These are phyloP conservation scores for Metrosideros polymorpha DNA, from an alignment of 441 rosid genomes.

Conservation along the genomic window DNA sequence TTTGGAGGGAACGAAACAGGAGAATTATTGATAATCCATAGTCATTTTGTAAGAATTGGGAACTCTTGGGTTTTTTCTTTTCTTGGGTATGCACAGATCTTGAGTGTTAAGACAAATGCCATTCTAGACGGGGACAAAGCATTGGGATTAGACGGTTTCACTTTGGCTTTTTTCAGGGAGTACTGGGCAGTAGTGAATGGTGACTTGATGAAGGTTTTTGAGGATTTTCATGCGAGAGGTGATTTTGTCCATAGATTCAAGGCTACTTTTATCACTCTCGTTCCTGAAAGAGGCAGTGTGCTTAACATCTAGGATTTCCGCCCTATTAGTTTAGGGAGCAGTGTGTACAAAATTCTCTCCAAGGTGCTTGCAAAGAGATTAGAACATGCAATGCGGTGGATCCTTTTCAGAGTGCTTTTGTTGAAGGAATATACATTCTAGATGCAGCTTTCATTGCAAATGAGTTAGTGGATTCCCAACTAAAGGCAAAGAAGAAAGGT, in stretches of 20 bases:
- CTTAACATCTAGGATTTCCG: not conserved
- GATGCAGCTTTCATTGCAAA: not conserved
- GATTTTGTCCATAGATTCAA: not conserved
- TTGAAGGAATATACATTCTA: not conserved
- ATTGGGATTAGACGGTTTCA: not conserved
- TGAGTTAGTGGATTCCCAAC: not conserved
- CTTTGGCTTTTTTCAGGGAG: not conserved
- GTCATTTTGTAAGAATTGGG: not conserved
- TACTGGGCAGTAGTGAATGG: not conserved
- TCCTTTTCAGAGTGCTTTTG: not conserved
- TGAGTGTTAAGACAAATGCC: not conserved
- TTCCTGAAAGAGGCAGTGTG: not conserved
- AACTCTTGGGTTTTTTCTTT: not conserved
- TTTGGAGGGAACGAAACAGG: not conserved
- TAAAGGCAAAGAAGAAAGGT: not conserved
- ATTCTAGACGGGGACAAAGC: not conserved
- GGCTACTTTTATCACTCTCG: not conserved
- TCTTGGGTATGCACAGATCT: not conserved
- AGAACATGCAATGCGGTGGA: not conserved
- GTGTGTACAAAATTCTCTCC: not conserved
- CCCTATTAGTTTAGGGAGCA: not conserved
- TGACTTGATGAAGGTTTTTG: not conserved
- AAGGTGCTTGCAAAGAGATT: not conserved
- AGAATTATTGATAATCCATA: not conserved
- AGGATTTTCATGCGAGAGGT: not conserved